These are phyloP conservation scores for Fomitiporia mediterranea DNA, from an alignment of 1,284 basidiomycete species.

Conservation along the genomic window DNA sequence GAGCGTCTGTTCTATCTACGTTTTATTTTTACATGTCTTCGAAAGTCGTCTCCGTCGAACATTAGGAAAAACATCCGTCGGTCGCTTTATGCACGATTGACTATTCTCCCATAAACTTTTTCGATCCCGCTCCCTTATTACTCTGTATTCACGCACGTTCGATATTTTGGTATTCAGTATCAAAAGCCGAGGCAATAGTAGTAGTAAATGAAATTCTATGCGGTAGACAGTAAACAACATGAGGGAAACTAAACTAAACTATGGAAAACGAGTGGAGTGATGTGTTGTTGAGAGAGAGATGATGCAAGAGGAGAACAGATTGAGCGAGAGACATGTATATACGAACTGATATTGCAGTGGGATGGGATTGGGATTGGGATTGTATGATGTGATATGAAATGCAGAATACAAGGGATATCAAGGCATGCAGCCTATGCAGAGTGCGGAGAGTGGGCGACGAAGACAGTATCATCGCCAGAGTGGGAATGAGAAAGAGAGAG, in stretches of 20 bases:
- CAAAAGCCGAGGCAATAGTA: too few species aligned
- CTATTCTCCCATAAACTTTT: too few species aligned
- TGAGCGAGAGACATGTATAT: not conserved
- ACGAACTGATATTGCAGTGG: not conserved
- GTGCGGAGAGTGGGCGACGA: not conserved
- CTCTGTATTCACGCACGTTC: too few species aligned
- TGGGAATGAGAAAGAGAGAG: not conserved
- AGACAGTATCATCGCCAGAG: not conserved
- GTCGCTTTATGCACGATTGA: too few species aligned
- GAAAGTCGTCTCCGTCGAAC: too few species aligned
- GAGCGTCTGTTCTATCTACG: too few species aligned
- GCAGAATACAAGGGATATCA: not conserved
- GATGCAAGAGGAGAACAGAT: not conserved
- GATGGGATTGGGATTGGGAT: too few species aligned
- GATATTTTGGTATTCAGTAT: too few species aligned
- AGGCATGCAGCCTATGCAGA: not conserved
- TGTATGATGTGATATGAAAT: too few species aligned
- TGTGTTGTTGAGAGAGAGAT: not conserved
- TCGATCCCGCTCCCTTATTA: too few species aligned
- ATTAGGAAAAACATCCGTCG: too few species aligned
- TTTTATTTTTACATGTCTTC: too few species aligned
- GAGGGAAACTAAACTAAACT: not conserved
- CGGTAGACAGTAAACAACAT: not conserved
- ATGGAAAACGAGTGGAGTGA: not conserved
- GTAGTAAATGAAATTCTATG: slow-evolving; percentile 3